Conservation (phyloP, 257 asterid genomes). For the Fraxinus anomala region DNA sequence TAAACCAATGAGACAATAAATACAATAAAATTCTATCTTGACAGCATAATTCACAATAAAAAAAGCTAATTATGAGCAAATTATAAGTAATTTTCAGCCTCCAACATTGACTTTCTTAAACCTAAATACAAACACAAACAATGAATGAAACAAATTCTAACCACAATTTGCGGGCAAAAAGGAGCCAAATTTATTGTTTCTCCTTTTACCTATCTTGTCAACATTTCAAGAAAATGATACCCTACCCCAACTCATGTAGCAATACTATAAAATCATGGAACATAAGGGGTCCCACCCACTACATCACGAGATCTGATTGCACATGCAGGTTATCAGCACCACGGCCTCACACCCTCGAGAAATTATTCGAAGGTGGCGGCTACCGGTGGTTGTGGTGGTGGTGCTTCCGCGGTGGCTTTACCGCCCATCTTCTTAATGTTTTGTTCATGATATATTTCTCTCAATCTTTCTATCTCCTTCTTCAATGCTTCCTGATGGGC, state of each 20-base stretch:
- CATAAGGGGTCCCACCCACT: slow-evolving; percentile 23
- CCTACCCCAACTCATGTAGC: background rate
- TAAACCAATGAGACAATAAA: background rate
- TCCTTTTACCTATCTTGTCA: background rate
- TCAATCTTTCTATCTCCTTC: slow-evolving; percentile 79
- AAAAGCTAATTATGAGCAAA: background rate
- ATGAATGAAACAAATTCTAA: background rate
- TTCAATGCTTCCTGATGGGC: slow-evolving; percentile 94
- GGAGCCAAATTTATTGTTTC: background rate
- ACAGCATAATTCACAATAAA: background rate
- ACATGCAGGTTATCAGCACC: slow-evolving; percentile 20
- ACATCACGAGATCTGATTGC: slow-evolving; percentile 39
- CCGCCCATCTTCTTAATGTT: slow-evolving; percentile 50
- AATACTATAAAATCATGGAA: slow-evolving; percentile 3
- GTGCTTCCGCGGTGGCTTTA: slow-evolving; percentile 20
- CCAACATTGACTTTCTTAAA: background rate
- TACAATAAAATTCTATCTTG: background rate
- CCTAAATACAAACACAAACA: background rate
- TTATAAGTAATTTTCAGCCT: background rate
- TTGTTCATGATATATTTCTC: slow-evolving; percentile 70
- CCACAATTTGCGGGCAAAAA: background rate
- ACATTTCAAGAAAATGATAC: background rate
- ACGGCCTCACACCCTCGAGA: background rate
- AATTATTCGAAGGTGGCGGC: slow-evolving; percentile 30
- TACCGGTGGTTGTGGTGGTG: slow-evolving; percentile 21